Evolutionary conservation across 1,139 yeast species (phyloP), one percentile per base, ranked within the genome.

Genomic region (Lodderomyces orthopsilosis): DNA sequence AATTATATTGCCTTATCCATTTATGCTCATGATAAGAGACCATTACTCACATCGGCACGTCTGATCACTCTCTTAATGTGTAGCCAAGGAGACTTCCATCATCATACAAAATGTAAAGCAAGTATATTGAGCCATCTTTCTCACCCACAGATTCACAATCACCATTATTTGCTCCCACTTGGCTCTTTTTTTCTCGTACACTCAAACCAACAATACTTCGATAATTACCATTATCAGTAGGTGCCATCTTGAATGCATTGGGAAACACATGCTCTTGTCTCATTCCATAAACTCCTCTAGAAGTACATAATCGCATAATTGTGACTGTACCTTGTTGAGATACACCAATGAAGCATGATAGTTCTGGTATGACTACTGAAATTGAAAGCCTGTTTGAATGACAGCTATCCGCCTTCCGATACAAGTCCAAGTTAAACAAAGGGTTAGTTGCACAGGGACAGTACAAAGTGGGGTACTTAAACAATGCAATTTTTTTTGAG

Each of bases 191-290:
- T 21, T 66, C 49, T 32, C 70, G 50, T 0, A 59, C 52, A 3
- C 63, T 51, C 22, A 70, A 37, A 0, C 75, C 75, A 24, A 59
- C 55, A 4, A 70, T 65, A 1, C 72, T 62, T 36, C 72, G 50
- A 41, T 55, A 59, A 0, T 68, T 70, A 38, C 58, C 53, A 35
- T 53, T 49, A 5, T 22, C 22, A 3, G 67, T 65, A 27, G 60
- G 43, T 0, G 62, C 61, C 28, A 67, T 46, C 8, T 57, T 55
- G 8, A 55, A 43, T 8, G 68, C 68, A 51, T 74, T 68, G 5
- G 82, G 80, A 41, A 82, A 70, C 1, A 77, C 56, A 49, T 68
- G 74, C 53, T 84, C 91, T 51, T 81, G 86, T 36, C 90, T 62
- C 71, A 83, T 66, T 2, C 81, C 79, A 50, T 65, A 72, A 0